A percentile compares a stretch with the other conserved stretches of the same genome.
Conservation (phyloP, 257 asterid genomes). For the Salvia hispanica region DNA sequence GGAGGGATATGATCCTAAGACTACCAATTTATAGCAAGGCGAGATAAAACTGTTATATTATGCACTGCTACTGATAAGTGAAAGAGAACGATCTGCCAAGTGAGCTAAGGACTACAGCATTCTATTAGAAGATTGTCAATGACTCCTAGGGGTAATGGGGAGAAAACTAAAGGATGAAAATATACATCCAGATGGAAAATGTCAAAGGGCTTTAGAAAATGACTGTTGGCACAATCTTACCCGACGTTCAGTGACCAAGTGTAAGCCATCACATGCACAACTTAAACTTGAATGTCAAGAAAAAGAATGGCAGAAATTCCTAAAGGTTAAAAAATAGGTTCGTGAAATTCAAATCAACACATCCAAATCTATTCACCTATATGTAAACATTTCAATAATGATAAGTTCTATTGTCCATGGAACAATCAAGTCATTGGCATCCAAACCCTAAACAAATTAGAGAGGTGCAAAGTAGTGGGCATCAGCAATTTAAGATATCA, state of each 20-base stretch:
- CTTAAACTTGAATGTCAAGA: conserved; percentile 33
- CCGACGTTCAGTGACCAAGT: conserved; percentile 97
- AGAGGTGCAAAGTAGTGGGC: conserved; percentile 52
- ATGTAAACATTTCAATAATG: conserved; percentile 16
- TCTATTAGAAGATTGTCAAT: not conserved
- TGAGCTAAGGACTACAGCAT: too few species aligned
- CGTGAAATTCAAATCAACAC: conserved; percentile 4
- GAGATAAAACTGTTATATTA: not conserved
- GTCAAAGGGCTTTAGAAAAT: conserved; percentile 67
- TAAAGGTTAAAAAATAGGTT: not conserved
- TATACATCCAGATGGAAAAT: conserved; percentile 23
- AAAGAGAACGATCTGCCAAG: too few species aligned
- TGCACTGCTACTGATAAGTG: not conserved
- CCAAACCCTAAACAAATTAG: conserved; percentile 22
- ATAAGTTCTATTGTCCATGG: conserved; percentile 2
- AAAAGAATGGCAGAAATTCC: conserved; percentile 5
- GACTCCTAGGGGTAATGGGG: not conserved
- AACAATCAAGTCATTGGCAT: conserved; percentile 7
- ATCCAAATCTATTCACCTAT: not conserved
- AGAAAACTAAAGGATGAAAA: conserved; percentile 11
- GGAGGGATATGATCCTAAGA: not conserved
- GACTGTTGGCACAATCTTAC: conserved; percentile 70
- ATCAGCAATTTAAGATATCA: conserved; percentile 47
- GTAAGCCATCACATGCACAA: conserved; percentile 84
- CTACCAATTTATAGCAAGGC: not conserved